phyloP scores from a whole-genome alignment of 202 grass and related monocot species.

The Saccharum hybrid region DNA sequence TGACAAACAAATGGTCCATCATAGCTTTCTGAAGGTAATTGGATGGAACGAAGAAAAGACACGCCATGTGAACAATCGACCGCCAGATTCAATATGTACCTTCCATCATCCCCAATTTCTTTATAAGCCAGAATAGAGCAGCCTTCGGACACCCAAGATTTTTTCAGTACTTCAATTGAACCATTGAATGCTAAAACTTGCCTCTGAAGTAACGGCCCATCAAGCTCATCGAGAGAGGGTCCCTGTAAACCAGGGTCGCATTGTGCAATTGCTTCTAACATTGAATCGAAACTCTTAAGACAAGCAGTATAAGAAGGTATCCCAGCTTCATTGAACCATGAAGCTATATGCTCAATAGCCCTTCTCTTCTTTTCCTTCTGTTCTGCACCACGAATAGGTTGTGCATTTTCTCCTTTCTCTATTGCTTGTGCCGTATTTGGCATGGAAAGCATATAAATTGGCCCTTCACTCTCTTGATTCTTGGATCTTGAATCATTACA shows the following conservation, averaged over 20 bases:
- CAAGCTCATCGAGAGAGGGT: conserved; percentile 14
- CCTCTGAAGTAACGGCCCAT: not conserved
- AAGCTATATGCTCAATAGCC: not conserved
- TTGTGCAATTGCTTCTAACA: conserved; percentile 32
- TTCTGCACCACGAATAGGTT: not conserved
- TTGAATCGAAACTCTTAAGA: conserved; percentile 27
- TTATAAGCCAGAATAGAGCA: conserved; percentile 39
- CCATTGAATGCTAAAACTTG: conserved; percentile 23
- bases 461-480: not conserved
- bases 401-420: not conserved
- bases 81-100: not conserved
- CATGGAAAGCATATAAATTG: not conserved
- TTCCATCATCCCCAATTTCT: not conserved
- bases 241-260: conserved; percentile 18
- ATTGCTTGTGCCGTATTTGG: not conserved
- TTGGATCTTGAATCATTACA: not conserved
- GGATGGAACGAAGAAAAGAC: conserved; percentile 22
- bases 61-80: conserved; percentile 1
- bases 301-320: conserved; percentile 35
- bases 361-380: conserved; percentile 10
- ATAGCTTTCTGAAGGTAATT: not conserved
- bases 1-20: not conserved
- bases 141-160: conserved; percentile 13
- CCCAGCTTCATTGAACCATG: conserved; percentile 41
- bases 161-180: conserved; percentile 6